Conservation (phyloP, 2,329 filamentous ascomycete genomes). For the Hymenoscyphus infarciens region DNA sequence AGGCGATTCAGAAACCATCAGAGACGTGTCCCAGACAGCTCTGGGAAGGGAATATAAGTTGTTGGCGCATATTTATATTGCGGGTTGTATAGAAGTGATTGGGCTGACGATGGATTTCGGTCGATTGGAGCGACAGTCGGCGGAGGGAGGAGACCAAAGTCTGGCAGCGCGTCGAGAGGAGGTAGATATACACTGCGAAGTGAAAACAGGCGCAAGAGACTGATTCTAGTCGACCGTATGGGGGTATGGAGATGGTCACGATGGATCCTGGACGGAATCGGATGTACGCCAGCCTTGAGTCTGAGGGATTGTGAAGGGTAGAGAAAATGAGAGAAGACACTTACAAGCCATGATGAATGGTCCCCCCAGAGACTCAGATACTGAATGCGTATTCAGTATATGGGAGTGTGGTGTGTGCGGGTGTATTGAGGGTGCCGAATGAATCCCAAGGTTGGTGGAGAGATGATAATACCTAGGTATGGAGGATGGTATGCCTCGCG, state of each 20-base stretch:
- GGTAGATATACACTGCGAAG: slow-evolving; percentile 8
- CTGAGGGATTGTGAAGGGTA: slow-evolving; percentile 16
- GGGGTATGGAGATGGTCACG: slow-evolving; percentile 21
- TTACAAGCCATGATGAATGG: slow-evolving; percentile 40
- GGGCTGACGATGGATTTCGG: slow-evolving; percentile 29
- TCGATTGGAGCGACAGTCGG: slow-evolving; percentile 24
- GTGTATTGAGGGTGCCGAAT: neutral
- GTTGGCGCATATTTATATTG: slow-evolving; percentile 33
- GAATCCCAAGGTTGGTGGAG: slow-evolving; percentile 4
- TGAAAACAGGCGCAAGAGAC: slow-evolving; percentile 10
- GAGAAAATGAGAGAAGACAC: slow-evolving; percentile 23
- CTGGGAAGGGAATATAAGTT: slow-evolving; percentile 17
- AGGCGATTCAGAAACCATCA: slow-evolving; percentile 26
- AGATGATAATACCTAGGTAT: slow-evolving; percentile 3
- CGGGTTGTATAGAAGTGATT: slow-evolving; percentile 22
- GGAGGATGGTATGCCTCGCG: neutral
- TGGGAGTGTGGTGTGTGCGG: slow-evolving; percentile 18
- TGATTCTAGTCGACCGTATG: slow-evolving; percentile 15
- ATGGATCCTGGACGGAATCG: slow-evolving; percentile 26
- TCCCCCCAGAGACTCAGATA: slow-evolving; percentile 28
- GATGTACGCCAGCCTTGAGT: slow-evolving; percentile 27
- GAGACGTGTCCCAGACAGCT: slow-evolving; percentile 15
- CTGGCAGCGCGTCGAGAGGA: slow-evolving; percentile 12
- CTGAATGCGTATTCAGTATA: neutral
- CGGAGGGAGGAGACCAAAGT: slow-evolving; percentile 17